Evolutionary conservation across 1,284 basidiomycete genomes (phyloP).

Genomic region (Rugosomyces carneus): DNA sequence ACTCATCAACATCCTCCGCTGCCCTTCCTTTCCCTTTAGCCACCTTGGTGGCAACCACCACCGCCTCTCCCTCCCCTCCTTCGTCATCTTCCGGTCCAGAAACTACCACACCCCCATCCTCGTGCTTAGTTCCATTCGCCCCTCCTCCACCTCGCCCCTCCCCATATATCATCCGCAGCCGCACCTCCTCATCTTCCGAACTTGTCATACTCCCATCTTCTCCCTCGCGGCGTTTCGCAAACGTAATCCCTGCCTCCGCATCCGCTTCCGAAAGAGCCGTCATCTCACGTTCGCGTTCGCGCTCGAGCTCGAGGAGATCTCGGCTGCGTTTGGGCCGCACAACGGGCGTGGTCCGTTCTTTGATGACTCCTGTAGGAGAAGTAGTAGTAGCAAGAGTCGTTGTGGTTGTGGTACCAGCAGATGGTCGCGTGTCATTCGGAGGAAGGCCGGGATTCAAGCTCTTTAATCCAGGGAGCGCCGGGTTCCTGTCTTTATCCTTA

Average conservation of each 20-base stretch:
- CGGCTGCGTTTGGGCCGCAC: no score
- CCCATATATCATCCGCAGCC: not conserved
- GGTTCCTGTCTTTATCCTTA: not conserved
- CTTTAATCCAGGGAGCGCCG: no score
- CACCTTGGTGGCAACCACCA: not conserved
- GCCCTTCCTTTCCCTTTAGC: slow-evolving; percentile 10
- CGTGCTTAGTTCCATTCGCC: no score
- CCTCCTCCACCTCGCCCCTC: no score
- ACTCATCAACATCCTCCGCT: not conserved
- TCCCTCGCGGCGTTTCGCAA: slow-evolving; percentile 6
- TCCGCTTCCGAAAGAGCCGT: slow-evolving; percentile 9
- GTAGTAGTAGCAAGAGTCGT: no score
- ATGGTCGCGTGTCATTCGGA: slow-evolving; percentile 6
- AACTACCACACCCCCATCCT: not conserved
- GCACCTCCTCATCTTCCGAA: not conserved
- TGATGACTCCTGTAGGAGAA: no score
- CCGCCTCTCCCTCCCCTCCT: not conserved
- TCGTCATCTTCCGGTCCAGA: not conserved
- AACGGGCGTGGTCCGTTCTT: not conserved
- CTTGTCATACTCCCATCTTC: slow-evolving; percentile 2
- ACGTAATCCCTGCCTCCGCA: slow-evolving; percentile 9
- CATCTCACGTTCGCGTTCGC: slow-evolving; percentile 4
- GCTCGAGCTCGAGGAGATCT: no score
- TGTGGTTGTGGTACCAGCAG: not conserved
- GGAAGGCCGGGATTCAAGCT: not conserved